phyloP scores from a whole-genome alignment of 345 rosid genomes.

The Linum trigynum region DNA sequence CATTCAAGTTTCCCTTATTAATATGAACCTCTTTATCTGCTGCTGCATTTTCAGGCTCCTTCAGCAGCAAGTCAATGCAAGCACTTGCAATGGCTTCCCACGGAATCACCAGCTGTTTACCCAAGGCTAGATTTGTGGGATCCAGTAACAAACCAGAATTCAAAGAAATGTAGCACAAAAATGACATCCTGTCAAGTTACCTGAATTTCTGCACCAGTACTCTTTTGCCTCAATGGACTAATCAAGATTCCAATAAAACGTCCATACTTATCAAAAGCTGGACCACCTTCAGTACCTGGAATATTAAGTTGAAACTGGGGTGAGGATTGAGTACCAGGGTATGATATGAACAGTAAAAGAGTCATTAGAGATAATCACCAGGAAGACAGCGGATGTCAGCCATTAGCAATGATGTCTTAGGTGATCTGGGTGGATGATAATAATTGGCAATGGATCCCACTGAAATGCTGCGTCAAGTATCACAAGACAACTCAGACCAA shows the following conservation, averaged over 20 bases:
- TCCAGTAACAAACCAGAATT: slow-evolving; percentile 34
- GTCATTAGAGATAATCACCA: slow-evolving; percentile 40
- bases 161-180: slow-evolving; percentile 21
- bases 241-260: slow-evolving; percentile 61
- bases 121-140: slow-evolving; percentile 77
- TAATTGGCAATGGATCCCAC: slow-evolving; percentile 73
- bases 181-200: slow-evolving; percentile 26
- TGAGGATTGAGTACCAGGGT: slow-evolving; percentile 13
- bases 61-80: slow-evolving; percentile 65
- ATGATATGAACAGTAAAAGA: slow-evolving; percentile 13
- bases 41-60: slow-evolving; percentile 39
- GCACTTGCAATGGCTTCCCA: slow-evolving; percentile 94
- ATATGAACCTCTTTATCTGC: slow-evolving; percentile 31
- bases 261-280: slow-evolving; percentile 51
- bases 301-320: slow-evolving; percentile 13
- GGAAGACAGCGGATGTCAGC: slow-evolving; percentile 95
- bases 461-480: slow-evolving; percentile 51
- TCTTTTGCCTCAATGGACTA: slow-evolving; percentile 76
- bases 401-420: slow-evolving; percentile 55
- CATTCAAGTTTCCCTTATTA: slow-evolving; percentile 37
- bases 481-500: slow-evolving; percentile 2
- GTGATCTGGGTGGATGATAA: slow-evolving; percentile 50
- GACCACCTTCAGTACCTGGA: slow-evolving; percentile 91
- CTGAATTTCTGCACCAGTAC: slow-evolving; percentile 83
- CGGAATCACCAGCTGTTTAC: slow-evolving; percentile 93